Percentiles rank a stretch among this genome's conserved stretches.
Evolutionary conservation across 2,329 filamentous ascomycete genomes (phyloP).

Genomic region (Xylariaceae sp.): DNA sequence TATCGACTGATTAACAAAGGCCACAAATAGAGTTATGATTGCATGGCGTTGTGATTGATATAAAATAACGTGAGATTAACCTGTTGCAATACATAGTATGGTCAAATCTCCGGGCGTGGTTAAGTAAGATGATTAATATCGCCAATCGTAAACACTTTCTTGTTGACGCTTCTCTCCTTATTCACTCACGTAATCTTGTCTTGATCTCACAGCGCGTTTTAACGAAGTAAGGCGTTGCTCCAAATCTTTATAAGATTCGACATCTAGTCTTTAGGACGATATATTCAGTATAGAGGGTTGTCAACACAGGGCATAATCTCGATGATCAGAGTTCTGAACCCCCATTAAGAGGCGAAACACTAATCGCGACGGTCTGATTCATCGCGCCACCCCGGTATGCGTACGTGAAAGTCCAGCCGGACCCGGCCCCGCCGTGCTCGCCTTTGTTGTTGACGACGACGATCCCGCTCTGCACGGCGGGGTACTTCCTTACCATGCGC

Average conservation of each 20-base stretch:
- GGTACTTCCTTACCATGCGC: slow-evolving; percentile 57
- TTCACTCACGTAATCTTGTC: too few relatives aligned
- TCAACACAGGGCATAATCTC: too few relatives aligned
- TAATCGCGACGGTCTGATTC: slow-evolving; percentile 53
- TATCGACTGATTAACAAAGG: not conserved
- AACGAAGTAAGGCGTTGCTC: too few relatives aligned
- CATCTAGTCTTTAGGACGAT: too few relatives aligned
- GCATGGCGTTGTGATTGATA: not conserved
- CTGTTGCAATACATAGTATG: too few relatives aligned
- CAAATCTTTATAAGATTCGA: too few relatives aligned
- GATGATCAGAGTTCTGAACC: slow-evolving; percentile 13
- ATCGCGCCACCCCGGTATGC: slow-evolving; percentile 56
- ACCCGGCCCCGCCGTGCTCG: slow-evolving; percentile 57
- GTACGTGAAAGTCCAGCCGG: slow-evolving; percentile 63
- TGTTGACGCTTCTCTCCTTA: too few relatives aligned
- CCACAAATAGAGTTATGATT: not conserved
- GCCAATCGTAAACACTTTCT: not conserved
- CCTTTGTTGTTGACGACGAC: slow-evolving; percentile 59
- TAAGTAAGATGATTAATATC: not conserved
- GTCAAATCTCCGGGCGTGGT: too few relatives aligned
- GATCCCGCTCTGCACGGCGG: slow-evolving; percentile 54
- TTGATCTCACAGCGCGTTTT: too few relatives aligned
- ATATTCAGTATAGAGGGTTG: too few relatives aligned
- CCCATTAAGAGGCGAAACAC: slow-evolving; percentile 45
- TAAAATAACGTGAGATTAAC: not conserved